Evolutionary conservation across 2,329 filamentous ascomycete genomes (phyloP).

Genomic region (Trichophyton equinum): DNA sequence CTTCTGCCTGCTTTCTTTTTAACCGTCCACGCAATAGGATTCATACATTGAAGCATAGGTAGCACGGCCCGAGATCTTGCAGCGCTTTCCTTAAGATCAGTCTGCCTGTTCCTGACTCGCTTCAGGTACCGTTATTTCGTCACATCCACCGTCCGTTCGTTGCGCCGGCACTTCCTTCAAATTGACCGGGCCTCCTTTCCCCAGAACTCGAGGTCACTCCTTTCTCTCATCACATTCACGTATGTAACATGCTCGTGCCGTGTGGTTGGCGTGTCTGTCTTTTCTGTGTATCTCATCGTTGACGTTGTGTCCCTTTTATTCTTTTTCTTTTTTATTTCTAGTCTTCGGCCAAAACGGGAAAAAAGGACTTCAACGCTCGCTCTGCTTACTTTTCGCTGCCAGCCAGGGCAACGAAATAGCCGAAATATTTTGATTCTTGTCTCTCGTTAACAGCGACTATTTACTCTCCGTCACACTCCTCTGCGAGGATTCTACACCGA

Average conservation of each 20-base stretch:
- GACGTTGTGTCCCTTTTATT: background rate
- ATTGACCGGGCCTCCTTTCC: background rate
- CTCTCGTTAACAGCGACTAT: background rate
- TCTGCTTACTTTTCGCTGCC: background rate
- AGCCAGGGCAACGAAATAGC: background rate
- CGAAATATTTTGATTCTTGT: background rate
- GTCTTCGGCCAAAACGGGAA: background rate
- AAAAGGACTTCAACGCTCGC: background rate
- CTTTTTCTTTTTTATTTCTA: background rate
- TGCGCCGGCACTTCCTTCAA: background rate
- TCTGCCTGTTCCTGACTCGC: background rate
- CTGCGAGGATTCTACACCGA: background rate
- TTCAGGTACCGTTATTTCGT: background rate
- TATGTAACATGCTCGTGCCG: background rate
- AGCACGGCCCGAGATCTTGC: conserved; percentile 3
- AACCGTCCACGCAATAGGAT: background rate
- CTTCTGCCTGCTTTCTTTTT: background rate
- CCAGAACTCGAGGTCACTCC: background rate
- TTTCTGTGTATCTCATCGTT: background rate
- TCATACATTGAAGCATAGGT: conserved; percentile 1
- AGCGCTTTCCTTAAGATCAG: background rate
- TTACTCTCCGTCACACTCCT: conserved; percentile 1
- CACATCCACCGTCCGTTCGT: background rate
- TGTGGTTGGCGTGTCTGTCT: background rate
- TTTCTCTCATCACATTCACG: background rate